Percentiles rank a stretch among this genome's conserved stretches.
Evolutionary conservation across 2,329 filamentous ascomycete species (phyloP).

Genomic region (Zymoseptoria tritici): DNA sequence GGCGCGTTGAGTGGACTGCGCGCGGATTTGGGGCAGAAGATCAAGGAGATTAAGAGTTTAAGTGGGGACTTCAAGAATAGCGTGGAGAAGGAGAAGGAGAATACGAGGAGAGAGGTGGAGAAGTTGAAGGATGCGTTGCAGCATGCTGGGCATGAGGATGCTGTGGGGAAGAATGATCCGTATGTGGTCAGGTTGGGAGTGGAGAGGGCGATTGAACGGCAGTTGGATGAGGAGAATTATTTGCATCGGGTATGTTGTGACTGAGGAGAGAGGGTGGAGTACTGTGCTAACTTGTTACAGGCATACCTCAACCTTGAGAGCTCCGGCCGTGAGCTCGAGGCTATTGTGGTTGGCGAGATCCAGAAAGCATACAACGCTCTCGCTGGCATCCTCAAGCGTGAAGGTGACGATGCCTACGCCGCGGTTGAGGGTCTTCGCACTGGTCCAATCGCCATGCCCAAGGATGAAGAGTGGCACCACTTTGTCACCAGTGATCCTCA

Average conservation of each 20-base stretch:
- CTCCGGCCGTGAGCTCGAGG: constrained; percentile 89
- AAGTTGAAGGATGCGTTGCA: constrained; percentile 75
- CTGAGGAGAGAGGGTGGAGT: not conserved
- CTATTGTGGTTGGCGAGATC: constrained; percentile 93
- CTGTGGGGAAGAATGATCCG: constrained; percentile 82
- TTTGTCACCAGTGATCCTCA: constrained; percentile 77
- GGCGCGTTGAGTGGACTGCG: constrained; percentile 76
- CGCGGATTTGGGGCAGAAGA: constrained; percentile 87
- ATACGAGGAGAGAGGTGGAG: constrained; percentile 69
- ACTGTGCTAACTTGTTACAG: constrained; percentile 38
- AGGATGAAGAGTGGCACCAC: constrained; percentile 81
- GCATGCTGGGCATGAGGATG: constrained; percentile 66
- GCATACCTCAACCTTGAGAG: constrained; percentile 91
- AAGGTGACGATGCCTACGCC: constrained; percentile 73
- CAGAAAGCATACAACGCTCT: constrained; percentile 97
- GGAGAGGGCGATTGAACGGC: constrained; percentile 82
- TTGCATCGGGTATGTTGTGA: constrained; percentile 64
- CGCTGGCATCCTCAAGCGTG: constrained; percentile 81
- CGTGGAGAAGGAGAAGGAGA: constrained; percentile 90
- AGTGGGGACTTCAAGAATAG: constrained; percentile 95
- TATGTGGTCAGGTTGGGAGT: constrained; percentile 80
- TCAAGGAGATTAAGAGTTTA: constrained; percentile 94
- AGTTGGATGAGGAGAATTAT: constrained; percentile 96
- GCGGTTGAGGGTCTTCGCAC: constrained; percentile 73
- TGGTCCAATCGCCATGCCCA: constrained; percentile 86